Evolutionary conservation across 345 rosid species (phyloP).

Genomic region (Ricinus communis): DNA sequence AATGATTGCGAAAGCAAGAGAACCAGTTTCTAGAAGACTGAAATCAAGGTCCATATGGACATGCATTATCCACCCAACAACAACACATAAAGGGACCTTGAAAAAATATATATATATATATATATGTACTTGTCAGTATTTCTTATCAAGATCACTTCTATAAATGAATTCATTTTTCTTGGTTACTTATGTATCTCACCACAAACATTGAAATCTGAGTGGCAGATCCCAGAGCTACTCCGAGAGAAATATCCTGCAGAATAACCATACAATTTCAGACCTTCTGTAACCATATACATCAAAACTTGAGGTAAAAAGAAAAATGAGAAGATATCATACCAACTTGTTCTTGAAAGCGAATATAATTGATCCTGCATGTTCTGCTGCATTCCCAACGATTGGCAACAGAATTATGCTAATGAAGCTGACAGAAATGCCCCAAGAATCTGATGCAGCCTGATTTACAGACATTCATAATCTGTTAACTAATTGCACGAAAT

Average conservation of each 20-base stretch:
- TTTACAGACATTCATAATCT: neutral
- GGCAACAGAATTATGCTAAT: conserved; percentile 87
- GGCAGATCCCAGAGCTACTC: conserved; percentile 89
- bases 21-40: conserved; percentile 78
- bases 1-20: conserved; percentile 66
- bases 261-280: neutral
- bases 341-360: conserved; percentile 87
- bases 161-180: neutral
- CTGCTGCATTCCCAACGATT: conserved; percentile 96
- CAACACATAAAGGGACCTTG: conserved; percentile 86
- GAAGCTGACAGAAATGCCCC: conserved; percentile 87
- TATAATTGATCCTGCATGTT: conserved; percentile 89
- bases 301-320: no score
- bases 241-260: conserved; percentile 79
- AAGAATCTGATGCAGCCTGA: conserved; percentile 81
- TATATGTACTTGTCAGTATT: no score
- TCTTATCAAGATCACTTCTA: no score
- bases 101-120: neutral
- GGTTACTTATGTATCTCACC: conserved; percentile 33
- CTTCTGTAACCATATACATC: no score
- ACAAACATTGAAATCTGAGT: conserved; percentile 94
- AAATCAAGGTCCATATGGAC: conserved; percentile 84
- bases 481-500: neutral
- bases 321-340: conserved; percentile 19
- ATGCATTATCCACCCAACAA: conserved; percentile 78